Evolutionary conservation across 2,329 filamentous ascomycete genomes (phyloP), one percentile per base, ranked within the genome.

Genomic region (Capronia epimyces): DNA sequence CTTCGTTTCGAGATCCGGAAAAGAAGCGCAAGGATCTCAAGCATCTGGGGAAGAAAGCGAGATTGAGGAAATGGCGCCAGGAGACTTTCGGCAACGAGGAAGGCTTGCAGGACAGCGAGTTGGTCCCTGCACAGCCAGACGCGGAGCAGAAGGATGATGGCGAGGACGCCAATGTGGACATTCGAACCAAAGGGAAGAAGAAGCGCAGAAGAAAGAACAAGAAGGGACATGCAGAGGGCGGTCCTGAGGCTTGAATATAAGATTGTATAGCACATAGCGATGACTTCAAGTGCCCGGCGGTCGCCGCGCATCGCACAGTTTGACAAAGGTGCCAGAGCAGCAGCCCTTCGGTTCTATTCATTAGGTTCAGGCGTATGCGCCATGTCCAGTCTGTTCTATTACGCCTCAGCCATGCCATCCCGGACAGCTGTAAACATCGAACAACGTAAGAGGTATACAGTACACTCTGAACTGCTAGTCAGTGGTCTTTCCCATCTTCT

Each of bases 21-120:
- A 93, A 94, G 78, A 97, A 97, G 77, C 78, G 79, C 60, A 86
- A 84, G 63, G 93, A 98, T 65, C 82, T 83, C 72, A 95, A 95
- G 76, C 79, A 81, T 62, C 77, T 97, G 24, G 86, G 88, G 58
- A 98, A 97, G 80, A 97, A 97, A 74, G 88, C 87, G 6, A 79
- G 91, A 16, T 75, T 98, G 54, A 77, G 89, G 64, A 81, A 96
- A 71, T 98, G 93, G 93, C 81, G 82, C 42, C 76, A 78, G 64
- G 81, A 84, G 32, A 82, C 79, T 0, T 86, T 85, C 69, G 82
- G 82, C 3, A 72, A 77, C 59, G 75, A 79, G 49, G 74, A 82
- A 4, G 80, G 77, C 59, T 67, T 56, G 12, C 43, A 55, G 27
- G 52, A 48, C 2, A 51, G 39, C 40, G 50, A 62, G 16, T 34